Evolutionary conservation across 768 basidiomycete species (phyloP).

Genomic region (Lyophyllum decastes): DNA sequence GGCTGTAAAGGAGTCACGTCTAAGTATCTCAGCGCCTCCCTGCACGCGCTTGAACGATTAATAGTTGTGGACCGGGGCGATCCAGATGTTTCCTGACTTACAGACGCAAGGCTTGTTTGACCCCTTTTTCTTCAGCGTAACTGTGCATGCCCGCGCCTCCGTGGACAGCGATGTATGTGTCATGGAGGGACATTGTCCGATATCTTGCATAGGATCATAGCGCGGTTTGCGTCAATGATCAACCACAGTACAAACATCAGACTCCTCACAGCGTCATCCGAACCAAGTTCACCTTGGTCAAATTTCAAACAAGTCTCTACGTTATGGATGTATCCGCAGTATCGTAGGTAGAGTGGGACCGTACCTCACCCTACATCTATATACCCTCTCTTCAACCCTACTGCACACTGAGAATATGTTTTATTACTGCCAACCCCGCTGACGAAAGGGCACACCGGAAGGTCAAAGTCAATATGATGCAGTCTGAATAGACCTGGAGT

Average conservation of each 20-base stretch:
- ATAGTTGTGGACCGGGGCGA: not conserved
- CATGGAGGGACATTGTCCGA: constrained; percentile 9
- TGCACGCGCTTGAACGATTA: constrained; percentile 50
- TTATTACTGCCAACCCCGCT: too few relatives aligned
- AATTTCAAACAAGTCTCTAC: not conserved
- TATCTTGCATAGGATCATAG: not conserved
- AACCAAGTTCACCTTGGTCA: not conserved
- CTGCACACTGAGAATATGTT: too few relatives aligned
- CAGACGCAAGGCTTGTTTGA: constrained; percentile 60
- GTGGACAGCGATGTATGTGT: constrained; percentile 62
- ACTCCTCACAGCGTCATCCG: not conserved
- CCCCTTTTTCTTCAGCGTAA: constrained; percentile 43
- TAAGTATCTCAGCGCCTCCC: constrained; percentile 32
- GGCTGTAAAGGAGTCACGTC: not conserved
- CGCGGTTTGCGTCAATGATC: not conserved
- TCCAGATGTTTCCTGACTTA: constrained; percentile 26
- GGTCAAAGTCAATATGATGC: too few relatives aligned
- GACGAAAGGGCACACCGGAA: too few relatives aligned
- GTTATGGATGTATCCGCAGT: not conserved
- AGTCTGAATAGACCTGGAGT: too few relatives aligned
- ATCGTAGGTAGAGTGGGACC: too few relatives aligned
- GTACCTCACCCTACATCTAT: too few relatives aligned
- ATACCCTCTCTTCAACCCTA: too few relatives aligned
- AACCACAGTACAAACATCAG: not conserved
- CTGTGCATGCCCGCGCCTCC: constrained; percentile 78